Evolutionary conservation across 345 rosid genomes (phyloP).

Genomic region (Chamaenerion angustifolium): DNA sequence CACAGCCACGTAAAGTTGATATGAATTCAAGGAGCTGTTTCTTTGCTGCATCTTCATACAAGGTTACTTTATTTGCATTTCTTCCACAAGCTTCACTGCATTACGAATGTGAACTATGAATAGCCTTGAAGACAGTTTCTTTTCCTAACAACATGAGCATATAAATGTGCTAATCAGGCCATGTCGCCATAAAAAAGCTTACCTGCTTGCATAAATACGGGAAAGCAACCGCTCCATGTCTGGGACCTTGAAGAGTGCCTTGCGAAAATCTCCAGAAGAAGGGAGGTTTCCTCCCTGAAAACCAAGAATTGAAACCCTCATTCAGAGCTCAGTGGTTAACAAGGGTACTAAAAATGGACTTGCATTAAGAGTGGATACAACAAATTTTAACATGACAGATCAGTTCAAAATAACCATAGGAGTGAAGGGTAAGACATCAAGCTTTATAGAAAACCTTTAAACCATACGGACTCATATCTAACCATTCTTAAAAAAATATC

Average conservation of each 20-base stretch:
- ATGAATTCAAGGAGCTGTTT: conserved; percentile 80
- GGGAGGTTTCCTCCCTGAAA: conserved; percentile 59
- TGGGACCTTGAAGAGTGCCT: conserved; percentile 62
- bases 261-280: conserved; percentile 57
- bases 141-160: background rate
- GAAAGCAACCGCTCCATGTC: conserved; percentile 94
- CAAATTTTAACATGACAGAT: no score
- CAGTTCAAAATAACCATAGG: no score
- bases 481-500: no score
- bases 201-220: conserved; percentile 70
- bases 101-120: background rate
- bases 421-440: no score
- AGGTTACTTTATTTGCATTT: conserved; percentile 66
- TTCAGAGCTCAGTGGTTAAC: no score
- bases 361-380: no score
- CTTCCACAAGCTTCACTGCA: conserved; percentile 88
- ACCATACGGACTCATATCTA: no score
- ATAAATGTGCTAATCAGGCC: background rate
- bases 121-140: no score
- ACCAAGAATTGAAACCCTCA: background rate
- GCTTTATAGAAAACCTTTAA: no score
- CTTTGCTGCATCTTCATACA: conserved; percentile 87
- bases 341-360: no score
- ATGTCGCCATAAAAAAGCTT: conserved; percentile 11
- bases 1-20: conserved; percentile 77